Conservation (phyloP, 441 rosid genomes). For the Cnidoscolus chayamansa region DNA sequence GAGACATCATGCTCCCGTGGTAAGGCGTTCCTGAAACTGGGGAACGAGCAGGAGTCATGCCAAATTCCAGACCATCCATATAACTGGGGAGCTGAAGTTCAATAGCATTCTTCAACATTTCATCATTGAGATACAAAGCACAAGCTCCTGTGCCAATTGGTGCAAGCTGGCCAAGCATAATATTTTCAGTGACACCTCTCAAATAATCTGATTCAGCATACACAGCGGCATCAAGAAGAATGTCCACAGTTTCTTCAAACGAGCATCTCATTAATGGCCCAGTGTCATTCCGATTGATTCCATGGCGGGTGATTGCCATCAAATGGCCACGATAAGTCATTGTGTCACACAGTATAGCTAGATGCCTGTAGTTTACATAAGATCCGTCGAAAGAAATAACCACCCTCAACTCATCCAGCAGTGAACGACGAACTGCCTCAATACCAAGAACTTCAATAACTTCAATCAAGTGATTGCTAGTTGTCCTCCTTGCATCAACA, state of each 20-base stretch:
- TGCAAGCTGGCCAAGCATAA: slow-evolving; percentile 96
- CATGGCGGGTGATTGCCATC: slow-evolving; percentile 99
- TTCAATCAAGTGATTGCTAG: slow-evolving; percentile 97
- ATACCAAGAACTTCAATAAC: slow-evolving; percentile 94
- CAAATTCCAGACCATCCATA: slow-evolving; percentile 86
- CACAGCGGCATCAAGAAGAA: slow-evolving; percentile 95
- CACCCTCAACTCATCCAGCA: slow-evolving; percentile 90
- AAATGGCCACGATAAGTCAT: slow-evolving; percentile 99
- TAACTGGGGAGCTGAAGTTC: slow-evolving; percentile 98
- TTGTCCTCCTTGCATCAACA: slow-evolving; percentile 88
- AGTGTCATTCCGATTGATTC: slow-evolving; percentile 92
- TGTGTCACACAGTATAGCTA: slow-evolving; percentile 94
- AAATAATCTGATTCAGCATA: slow-evolving; percentile 84
- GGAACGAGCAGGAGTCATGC: slow-evolving; percentile 85
- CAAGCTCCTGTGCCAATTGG: slow-evolving; percentile 96
- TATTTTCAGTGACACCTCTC: slow-evolving; percentile 95
- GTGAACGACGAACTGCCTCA: slow-evolving; percentile 90
- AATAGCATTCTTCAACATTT: slow-evolving; percentile 97
- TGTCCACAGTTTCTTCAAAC: slow-evolving; percentile 98
- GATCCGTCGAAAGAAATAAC: slow-evolving; percentile 98
- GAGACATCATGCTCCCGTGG: slow-evolving; percentile 96
- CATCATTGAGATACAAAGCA: slow-evolving; percentile 82
- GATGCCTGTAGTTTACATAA: slow-evolving; percentile 90
- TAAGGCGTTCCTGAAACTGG: slow-evolving; percentile 86
- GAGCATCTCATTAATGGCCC: slow-evolving; percentile 99